A percentile compares a stretch with the other conserved stretches of the same genome.
phyloP scores from a whole-genome alignment of 768 basidiomycete genomes.

The Hygrocybe coccinea region DNA sequence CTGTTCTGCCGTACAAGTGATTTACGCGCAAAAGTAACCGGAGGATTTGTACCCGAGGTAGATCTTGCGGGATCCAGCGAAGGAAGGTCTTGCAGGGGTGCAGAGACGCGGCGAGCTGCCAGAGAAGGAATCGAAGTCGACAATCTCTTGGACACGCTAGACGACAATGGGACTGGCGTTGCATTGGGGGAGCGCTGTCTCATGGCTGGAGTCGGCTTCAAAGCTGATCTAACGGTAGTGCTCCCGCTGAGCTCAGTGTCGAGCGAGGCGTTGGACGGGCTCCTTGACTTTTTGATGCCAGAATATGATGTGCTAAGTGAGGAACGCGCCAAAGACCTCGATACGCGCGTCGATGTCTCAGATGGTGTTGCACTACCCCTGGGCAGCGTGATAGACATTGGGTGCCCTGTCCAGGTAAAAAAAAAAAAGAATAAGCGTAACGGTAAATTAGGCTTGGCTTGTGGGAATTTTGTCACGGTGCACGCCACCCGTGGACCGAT shows the following conservation, averaged over 20 bases:
- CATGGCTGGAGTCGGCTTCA: slow-evolving; percentile 40
- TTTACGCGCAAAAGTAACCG: slow-evolving; percentile 25
- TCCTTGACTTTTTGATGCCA: slow-evolving; percentile 46
- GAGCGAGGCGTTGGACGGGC: slow-evolving; percentile 47
- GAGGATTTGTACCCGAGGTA: slow-evolving; percentile 16
- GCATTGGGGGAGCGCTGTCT: slow-evolving; percentile 47
- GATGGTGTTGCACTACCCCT: slow-evolving; percentile 38
- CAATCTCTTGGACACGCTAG: slow-evolving; percentile 32
- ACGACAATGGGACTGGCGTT: slow-evolving; percentile 40
- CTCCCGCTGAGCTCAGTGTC: slow-evolving; percentile 23
- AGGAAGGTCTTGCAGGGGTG: slow-evolving; percentile 30
- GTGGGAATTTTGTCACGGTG: background rate
- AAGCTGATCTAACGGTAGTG: slow-evolving; percentile 39
- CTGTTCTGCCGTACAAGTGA: slow-evolving; percentile 20
- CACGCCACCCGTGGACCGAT: too few species aligned
- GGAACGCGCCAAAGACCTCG: slow-evolving; percentile 42
- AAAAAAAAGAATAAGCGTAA: too few species aligned
- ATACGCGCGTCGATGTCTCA: slow-evolving; percentile 51
- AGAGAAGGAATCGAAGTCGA: slow-evolving; percentile 38
- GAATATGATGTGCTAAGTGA: slow-evolving; percentile 32
- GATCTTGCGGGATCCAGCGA: slow-evolving; percentile 24
- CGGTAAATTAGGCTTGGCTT: background rate
- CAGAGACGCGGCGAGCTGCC: slow-evolving; percentile 39
- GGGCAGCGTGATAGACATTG: slow-evolving; percentile 20
- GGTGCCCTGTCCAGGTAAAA: background rate